phyloP scores from a whole-genome alignment of 108 stramenopile genomes.

The Parmales sp. region DNA sequence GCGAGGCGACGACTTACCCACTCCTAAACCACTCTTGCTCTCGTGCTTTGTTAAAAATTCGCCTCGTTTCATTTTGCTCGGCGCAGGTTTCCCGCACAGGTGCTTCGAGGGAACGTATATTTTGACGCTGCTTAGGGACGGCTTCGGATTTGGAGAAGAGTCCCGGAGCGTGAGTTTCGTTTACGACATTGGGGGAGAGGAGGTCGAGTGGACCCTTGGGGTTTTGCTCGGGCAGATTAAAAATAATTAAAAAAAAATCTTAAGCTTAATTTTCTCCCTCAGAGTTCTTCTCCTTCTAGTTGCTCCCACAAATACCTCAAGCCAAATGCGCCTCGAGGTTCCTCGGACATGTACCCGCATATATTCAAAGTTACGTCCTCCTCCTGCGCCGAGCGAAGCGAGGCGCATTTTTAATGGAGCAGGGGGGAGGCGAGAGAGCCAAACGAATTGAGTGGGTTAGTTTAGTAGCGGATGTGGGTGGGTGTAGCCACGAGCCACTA shows the following conservation, averaged over 20 bases:
- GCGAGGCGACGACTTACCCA: not conserved
- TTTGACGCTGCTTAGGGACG: conserved; percentile 71
- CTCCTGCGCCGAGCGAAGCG: too few relatives aligned
- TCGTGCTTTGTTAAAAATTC: conserved; percentile 45
- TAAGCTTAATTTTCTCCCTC: too few relatives aligned
- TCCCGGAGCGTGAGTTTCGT: conserved; percentile 74
- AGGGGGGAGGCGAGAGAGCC: too few relatives aligned
- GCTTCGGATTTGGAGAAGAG: conserved; percentile 70
- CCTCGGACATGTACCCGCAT: conserved; percentile 56
- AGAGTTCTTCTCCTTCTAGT: conserved; percentile 16
- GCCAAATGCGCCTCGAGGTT: conserved; percentile 78
- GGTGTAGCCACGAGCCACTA: too few relatives aligned
- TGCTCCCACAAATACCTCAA: conserved; percentile 57
- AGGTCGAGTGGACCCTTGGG: conserved; percentile 80
- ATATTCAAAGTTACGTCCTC: conserved; percentile 45
- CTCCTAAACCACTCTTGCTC: not conserved
- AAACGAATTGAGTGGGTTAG: too few relatives aligned
- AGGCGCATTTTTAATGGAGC: too few relatives aligned
- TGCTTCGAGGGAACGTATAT: conserved; percentile 79
- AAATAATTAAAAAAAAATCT: too few relatives aligned
- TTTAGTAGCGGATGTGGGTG: too few relatives aligned
- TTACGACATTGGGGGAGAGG: conserved; percentile 67
- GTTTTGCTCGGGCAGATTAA: too few relatives aligned
- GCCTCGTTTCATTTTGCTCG: conserved; percentile 56
- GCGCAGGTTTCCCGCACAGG: conserved; percentile 66